Conservation (phyloP, 2,329 filamentous ascomycete genomes). For the Penicillium rolfsii region DNA sequence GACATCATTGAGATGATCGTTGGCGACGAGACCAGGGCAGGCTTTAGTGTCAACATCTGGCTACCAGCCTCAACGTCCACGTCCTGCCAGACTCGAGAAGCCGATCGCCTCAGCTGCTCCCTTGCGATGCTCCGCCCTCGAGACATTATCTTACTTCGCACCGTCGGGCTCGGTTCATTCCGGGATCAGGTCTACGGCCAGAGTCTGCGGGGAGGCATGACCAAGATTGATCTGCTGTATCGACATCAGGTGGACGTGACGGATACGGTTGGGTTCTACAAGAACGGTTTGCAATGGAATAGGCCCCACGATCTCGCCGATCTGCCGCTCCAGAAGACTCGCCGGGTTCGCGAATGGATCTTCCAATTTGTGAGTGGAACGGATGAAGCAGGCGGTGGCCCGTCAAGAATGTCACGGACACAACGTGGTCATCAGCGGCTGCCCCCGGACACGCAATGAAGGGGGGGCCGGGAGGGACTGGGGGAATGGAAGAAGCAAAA, state of each 20-base stretch:
- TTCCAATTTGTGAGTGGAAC: slow-evolving; percentile 64
- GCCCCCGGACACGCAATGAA: slow-evolving; percentile 46
- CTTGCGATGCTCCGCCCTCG: slow-evolving; percentile 62
- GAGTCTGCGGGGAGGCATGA: slow-evolving; percentile 72
- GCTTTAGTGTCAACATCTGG: slow-evolving; percentile 87
- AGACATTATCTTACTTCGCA: slow-evolving; percentile 78
- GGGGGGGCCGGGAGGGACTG: neutral
- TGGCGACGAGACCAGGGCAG: slow-evolving; percentile 80
- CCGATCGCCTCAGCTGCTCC: slow-evolving; percentile 44
- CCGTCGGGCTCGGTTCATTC: slow-evolving; percentile 78
- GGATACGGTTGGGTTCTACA: slow-evolving; percentile 62
- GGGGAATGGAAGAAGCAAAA: neutral
- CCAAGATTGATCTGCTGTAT: slow-evolving; percentile 69
- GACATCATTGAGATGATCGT: slow-evolving; percentile 77
- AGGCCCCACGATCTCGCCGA: slow-evolving; percentile 36
- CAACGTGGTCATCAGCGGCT: slow-evolving; percentile 30
- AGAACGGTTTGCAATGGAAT: slow-evolving; percentile 49
- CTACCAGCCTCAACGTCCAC: slow-evolving; percentile 51
- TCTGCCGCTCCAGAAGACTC: slow-evolving; percentile 65
- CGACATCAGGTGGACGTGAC: slow-evolving; percentile 56
- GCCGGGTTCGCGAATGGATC: slow-evolving; percentile 74
- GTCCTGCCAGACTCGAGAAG: slow-evolving; percentile 22
- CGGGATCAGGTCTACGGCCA: slow-evolving; percentile 80
- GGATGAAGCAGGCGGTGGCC: slow-evolving; percentile 36
- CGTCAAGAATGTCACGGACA: slow-evolving; percentile 26